Percentiles rank a stretch among this genome's conserved stretches.
Evolutionary conservation across 768 basidiomycete species (phyloP).

Genomic region (Sutorius australiensis): DNA sequence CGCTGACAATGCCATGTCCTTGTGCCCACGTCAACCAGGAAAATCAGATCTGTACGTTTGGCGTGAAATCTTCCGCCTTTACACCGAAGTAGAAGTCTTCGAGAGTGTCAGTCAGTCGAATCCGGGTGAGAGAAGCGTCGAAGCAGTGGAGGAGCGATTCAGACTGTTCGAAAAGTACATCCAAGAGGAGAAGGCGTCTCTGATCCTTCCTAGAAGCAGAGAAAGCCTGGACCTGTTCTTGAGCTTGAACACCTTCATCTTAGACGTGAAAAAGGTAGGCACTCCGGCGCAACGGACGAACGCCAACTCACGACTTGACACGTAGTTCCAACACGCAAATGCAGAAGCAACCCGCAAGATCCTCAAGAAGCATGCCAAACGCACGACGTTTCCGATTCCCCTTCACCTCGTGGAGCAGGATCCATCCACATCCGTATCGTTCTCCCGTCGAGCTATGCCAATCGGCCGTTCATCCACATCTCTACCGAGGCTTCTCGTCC

Average conservation of each 20-base stretch:
- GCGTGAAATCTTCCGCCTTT: constrained; percentile 87
- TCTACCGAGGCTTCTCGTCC: constrained; percentile 65
- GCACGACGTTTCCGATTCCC: constrained; percentile 75
- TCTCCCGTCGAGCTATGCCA: constrained; percentile 31
- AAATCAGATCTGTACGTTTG: constrained; percentile 74
- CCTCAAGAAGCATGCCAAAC: constrained; percentile 90
- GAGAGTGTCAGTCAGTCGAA: constrained; percentile 63
- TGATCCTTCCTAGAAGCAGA: constrained; percentile 55
- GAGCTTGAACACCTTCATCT: constrained; percentile 69
- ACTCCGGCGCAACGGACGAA: neutral
- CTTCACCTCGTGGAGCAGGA: constrained; percentile 21
- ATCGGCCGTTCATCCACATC: constrained; percentile 32
- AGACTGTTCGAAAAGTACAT: constrained; percentile 60
- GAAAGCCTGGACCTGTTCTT: constrained; percentile 67
- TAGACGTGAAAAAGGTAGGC: constrained; percentile 74
- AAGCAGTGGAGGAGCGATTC: constrained; percentile 67
- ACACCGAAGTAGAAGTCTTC: constrained; percentile 83
- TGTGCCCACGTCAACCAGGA: constrained; percentile 38
- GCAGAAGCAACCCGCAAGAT: constrained; percentile 90
- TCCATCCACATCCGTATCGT: constrained; percentile 8
- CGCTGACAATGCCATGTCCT: constrained; percentile 21
- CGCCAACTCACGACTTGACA: neutral
- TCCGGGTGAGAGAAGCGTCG: constrained; percentile 62
- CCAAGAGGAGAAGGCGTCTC: constrained; percentile 44
- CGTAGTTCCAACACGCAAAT: constrained; percentile 77